Evolutionary conservation across 768 basidiomycete genomes (phyloP).

Genomic region (Plicaturopsis crispa): DNA sequence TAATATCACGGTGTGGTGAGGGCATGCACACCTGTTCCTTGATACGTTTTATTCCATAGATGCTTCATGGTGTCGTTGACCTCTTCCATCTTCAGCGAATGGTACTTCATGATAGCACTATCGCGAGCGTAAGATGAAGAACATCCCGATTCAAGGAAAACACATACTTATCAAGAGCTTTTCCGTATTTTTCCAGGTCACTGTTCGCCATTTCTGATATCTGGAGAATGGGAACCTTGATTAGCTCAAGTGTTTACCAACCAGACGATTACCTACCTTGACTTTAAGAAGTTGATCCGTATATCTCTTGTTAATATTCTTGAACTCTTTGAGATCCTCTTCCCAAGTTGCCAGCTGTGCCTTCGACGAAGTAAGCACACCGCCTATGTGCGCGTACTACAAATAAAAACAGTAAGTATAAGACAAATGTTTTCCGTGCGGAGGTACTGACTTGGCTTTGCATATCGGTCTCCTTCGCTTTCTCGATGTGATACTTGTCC

Average conservation of each 20-base stretch:
- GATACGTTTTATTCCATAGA: constrained; percentile 98
- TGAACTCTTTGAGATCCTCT: constrained; percentile 76
- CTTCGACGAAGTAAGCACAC: constrained; percentile 71
- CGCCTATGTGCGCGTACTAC: constrained; percentile 75
- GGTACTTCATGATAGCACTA: constrained; percentile 99
- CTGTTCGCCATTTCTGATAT: constrained; percentile 97
- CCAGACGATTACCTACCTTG: constrained; percentile 49
- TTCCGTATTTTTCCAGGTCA: constrained; percentile 95
- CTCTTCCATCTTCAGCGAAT: constrained; percentile 96
- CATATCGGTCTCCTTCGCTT: constrained; percentile 64
- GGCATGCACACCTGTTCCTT: constrained; percentile 75
- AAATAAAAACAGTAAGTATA: background rate
- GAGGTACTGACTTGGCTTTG: constrained; percentile 49
- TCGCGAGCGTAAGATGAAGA: constrained; percentile 8
- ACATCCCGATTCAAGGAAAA: background rate
- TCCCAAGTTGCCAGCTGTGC: constrained; percentile 60
- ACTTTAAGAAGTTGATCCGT: constrained; percentile 90
- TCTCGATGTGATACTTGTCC: constrained; percentile 64
- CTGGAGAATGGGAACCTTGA: constrained; percentile 29
- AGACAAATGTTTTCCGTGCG: background rate
- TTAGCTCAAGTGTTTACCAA: background rate
- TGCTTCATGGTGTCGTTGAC: constrained; percentile 98
- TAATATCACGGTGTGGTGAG: constrained; percentile 5
- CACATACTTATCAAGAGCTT: constrained; percentile 90
- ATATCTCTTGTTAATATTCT: constrained; percentile 78